Base-by-base conservation (phyloP, 2,329 filamentous ascomycete species). In the Monosporascus cannonballus region DNA sequence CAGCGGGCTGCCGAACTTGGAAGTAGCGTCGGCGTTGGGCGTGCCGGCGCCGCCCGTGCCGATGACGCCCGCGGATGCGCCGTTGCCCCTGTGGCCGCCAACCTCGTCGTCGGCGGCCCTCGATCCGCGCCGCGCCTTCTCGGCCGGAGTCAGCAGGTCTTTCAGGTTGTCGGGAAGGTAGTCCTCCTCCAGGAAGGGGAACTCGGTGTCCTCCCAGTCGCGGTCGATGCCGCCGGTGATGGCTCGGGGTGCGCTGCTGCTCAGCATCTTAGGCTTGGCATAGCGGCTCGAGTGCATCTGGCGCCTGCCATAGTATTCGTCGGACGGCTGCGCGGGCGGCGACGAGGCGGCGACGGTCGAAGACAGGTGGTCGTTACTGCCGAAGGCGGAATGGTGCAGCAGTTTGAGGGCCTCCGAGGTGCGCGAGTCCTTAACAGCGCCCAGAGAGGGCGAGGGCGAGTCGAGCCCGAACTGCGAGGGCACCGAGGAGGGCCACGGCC, bases 381-480 rank as follows among this genome's bases (percentile, higher is more conserved):
- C 84, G 65, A 86, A 87, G 7, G 84, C 84, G 3, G 84, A 86
- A n/a, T 76, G 81, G 64, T 86, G 84, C 20, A 87, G 70, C 54
- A 79, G 74, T 67, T 85, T 86, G 25, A 87, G 72, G 6, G 83
- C 81, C 60, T 85, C 83, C 2, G 82, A 85, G 3, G 82, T 81
- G 49, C 80, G 76, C 3, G 74, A 71, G 48, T 85, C 83, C 59
- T 83, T 83, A 53, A 76, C 84, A 30, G 76, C 77, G 64, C 76
- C 80, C 41, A 90, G 78, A 1, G 90, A 91, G 1, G 86, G 83
- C 2, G 90, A 87, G 5, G 91, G 91, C 8, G 88, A 91, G 50
- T 96, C 92, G 59, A 96, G 76, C 15, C 89, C 89, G 63, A 97
- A 96, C 62, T 93, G 90, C 49, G 90, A 89, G 9, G 94, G 94